Evolutionary conservation across 2,329 filamentous ascomycete species (phyloP), one percentile per base, ranked within the genome.

Genomic region (Waltergamsia citrina): DNA sequence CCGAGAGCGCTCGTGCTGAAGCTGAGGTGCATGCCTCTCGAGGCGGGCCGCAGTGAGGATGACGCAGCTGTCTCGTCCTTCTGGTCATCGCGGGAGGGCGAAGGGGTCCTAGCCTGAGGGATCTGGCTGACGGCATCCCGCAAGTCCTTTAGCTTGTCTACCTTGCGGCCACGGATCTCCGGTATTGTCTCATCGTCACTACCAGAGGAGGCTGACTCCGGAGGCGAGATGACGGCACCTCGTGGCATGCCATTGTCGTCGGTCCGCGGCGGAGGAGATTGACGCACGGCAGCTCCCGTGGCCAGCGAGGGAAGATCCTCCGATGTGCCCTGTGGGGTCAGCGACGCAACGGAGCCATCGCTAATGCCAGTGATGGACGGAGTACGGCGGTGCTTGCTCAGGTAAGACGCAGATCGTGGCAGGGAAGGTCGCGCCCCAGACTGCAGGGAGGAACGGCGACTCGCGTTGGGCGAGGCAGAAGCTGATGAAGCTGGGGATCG

Each of bases 221-320:
- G 90, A 23, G 90, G 90, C 1, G 90, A 95, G 38, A 94, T 84
- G 46, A 94, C 76, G 42, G 85, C 87, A 40, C 85, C 86, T 41
- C 77, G 75, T 27, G 87, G 86, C 56, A 94, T 92, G 42, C 74
- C 64, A 39, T 76, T 57, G 18, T 65, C 71, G 60, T 85, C 78
- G 42, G 78, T 85, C 42, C 86, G 60, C 14, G 86, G 85, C n/a
- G 85, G 81, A 12, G 86, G 85, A 31, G 87, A 93, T 56, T 88
- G 84, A 47, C 85, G 77, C 41, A 93, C 64, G 27, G 35, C 32
- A 9, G 38, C 38, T 30, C 39, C 37, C 19, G 36, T 38, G 18
- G 39, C 43, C 45, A 71, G 60, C 33, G 56, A 51, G 50, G 65
- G 64, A 26, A 71, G 49, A 41, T 69, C 62, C 39, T 69, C 65